Conservation (phyloP, 768 basidiomycete genomes). For the Suillus americanus region DNA sequence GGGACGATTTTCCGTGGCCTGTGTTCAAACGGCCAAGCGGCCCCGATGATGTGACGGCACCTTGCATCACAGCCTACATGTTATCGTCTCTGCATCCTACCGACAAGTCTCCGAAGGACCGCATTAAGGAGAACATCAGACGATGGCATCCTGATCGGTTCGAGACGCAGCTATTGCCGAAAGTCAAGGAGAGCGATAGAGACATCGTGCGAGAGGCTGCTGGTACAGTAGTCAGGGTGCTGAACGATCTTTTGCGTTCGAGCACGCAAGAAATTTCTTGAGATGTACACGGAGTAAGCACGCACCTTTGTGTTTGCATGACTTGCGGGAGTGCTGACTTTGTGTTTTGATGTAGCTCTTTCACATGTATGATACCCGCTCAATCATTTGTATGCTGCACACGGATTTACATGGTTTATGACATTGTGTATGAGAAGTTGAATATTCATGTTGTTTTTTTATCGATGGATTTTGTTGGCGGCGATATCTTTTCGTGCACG, state of each 20-base stretch:
- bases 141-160: slow-evolving; percentile 86
- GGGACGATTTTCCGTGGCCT: slow-evolving; percentile 78
- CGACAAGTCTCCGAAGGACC: slow-evolving; percentile 59
- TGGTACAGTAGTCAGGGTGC: slow-evolving; percentile 64
- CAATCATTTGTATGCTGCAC: slow-evolving; percentile 29
- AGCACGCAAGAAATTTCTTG: slow-evolving; percentile 40
- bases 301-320: not conserved
- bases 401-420: slow-evolving; percentile 5
- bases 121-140: slow-evolving; percentile 72
- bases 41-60: slow-evolving; percentile 61
- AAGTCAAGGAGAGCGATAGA: slow-evolving; percentile 62
- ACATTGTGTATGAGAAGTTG: slow-evolving; percentile 2
- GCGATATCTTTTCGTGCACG: not conserved
- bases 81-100: slow-evolving; percentile 55
- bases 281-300: slow-evolving; percentile 29
- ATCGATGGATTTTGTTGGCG: not conserved
- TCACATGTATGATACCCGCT: slow-evolving; percentile 30
- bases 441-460: slow-evolving; percentile 1
- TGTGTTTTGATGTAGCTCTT: slow-evolving; percentile 15
- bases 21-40: slow-evolving; percentile 53
- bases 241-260: slow-evolving; percentile 68
- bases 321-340: slow-evolving; percentile 12
- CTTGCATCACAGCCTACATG: slow-evolving; percentile 61
- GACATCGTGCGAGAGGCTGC: slow-evolving; percentile 73
- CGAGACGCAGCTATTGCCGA: slow-evolving; percentile 63